Conservation (phyloP, 106 monocot genomes). For the Dactylorhiza incarnata region DNA sequence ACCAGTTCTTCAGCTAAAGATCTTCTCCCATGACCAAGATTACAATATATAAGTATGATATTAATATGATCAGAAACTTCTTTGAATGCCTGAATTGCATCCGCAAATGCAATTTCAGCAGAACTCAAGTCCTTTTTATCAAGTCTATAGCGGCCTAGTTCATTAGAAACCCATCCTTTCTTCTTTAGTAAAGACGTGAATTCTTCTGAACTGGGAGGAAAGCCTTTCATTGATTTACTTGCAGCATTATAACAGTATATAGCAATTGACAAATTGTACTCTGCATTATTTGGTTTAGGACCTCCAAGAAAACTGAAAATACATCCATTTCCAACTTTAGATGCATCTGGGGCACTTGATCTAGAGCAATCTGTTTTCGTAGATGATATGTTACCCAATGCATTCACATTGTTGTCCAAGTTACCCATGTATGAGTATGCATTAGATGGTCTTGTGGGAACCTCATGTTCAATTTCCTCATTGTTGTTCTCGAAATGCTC, state of each 20-base stretch:
- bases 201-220: slow-evolving; percentile 33
- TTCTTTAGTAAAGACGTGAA: slow-evolving; percentile 54
- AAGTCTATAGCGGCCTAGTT: slow-evolving; percentile 76
- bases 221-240: slow-evolving; percentile 32
- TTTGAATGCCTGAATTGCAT: slow-evolving; percentile 82
- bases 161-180: slow-evolving; percentile 89
- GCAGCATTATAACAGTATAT: slow-evolving; percentile 57
- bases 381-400: background rate
- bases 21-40: slow-evolving; percentile 93
- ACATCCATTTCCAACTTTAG: slow-evolving; percentile 51
- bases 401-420: slow-evolving; percentile 5
- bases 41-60: slow-evolving; percentile 91
- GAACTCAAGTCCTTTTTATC: slow-evolving; percentile 44
- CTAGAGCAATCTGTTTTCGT: slow-evolving; percentile 13
- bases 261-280: slow-evolving; percentile 61
- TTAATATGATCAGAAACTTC: slow-evolving; percentile 82
- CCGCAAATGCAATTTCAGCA: slow-evolving; percentile 83
- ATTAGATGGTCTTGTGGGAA: slow-evolving; percentile 4
- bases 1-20: slow-evolving; percentile 85
- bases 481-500: slow-evolving; percentile 13
- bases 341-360: slow-evolving; percentile 14
- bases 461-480: background rate
- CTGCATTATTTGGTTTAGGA: slow-evolving; percentile 42
- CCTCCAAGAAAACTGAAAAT: slow-evolving; percentile 82
- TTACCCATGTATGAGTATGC: slow-evolving; percentile 1